Percentiles rank a stretch among this genome's conserved stretches.
Conservation (phyloP, 441 rosid species). For the Pelargonium australe region DNA sequence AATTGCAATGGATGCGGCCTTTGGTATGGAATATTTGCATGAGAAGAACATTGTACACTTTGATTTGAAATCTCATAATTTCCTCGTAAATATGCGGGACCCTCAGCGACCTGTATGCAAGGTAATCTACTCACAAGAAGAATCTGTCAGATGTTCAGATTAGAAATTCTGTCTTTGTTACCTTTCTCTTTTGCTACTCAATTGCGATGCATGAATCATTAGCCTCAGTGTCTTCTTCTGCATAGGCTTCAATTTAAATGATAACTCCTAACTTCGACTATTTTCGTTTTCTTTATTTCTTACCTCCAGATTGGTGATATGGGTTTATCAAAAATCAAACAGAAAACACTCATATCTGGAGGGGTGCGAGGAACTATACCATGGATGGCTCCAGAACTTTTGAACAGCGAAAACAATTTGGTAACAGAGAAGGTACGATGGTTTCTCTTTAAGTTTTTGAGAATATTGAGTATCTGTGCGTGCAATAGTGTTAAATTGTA, state of each 20-base stretch:
- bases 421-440: conserved; percentile 38
- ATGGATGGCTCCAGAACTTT: conserved; percentile 49
- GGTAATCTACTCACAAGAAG: conserved; percentile 19
- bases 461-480: not conserved
- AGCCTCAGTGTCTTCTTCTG: not conserved
- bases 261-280: not conserved
- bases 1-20: conserved; percentile 45
- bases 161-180: not conserved
- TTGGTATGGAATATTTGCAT: conserved; percentile 46
- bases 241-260: not conserved
- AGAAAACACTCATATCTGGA: conserved; percentile 35
- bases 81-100: conserved; percentile 37
- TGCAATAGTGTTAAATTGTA: no score
- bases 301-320: conserved; percentile 40
- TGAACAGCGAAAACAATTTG: conserved; percentile 24
- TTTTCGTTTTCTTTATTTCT: conserved; percentile 7
- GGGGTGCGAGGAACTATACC: conserved; percentile 45
- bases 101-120: conserved; percentile 40
- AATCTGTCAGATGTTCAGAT: not conserved
- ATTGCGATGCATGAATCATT: not conserved
- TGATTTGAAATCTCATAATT: conserved; percentile 38
- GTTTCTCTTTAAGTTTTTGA: not conserved
- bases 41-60: conserved; percentile 40
- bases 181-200: not conserved
- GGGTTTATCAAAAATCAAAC: conserved; percentile 40